Evolutionary conservation across 2,329 filamentous ascomycete species (phyloP), one percentile per base, ranked within the genome.

Genomic region (Paraconiothyrium brasiliense): DNA sequence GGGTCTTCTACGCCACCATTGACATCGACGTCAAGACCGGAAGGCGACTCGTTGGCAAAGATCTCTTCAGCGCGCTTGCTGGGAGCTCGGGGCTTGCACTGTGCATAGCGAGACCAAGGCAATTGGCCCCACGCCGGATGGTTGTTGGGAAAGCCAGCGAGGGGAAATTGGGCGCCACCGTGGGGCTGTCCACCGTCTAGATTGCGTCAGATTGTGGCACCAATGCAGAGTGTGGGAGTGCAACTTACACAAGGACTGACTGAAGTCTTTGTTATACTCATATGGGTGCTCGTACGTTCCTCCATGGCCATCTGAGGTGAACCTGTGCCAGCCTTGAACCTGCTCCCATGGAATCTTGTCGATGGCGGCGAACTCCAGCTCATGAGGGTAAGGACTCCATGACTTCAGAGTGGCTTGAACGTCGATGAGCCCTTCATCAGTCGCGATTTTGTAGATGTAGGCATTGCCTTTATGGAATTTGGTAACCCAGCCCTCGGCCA

Each of bases 311-410:
- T 52, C 34, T 34, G 35, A 20, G 4, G 3, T 16, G 8, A 10
- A 44, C 11, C 10, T 30, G 43, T 39, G 10, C 54, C 54, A 57
- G 32, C 54, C 41, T 37, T 47, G 41, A 27, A 57, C 30, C 22
- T 57, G 54, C 8, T 47, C 30, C 32, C 46, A 57, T 1, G 16
- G 41, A 14, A 57, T 57, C 2, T 10, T 0, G 14, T 39, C 7
- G 30, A 57, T 57, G 30, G 43, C 41, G 4, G 54, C 54, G 13
- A 57, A 47, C 24, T 57, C 54, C 32, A 30, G 34, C 43, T 57
- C 54, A 13, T 57, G 4, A 16, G 54, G 54, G 27, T 27, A 48
- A 24, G 54, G 54, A 8, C 30, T 57, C 30, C 37, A 48, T 1
- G 3, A 2, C 14, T 49, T 49, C 54, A 57, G n/a, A 44, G 54